A percentile compares a stretch with the other conserved stretches of the same genome.
phyloP scores from a whole-genome alignment of 371 early-diverging fungal species.

The Mucor mucedo region DNA sequence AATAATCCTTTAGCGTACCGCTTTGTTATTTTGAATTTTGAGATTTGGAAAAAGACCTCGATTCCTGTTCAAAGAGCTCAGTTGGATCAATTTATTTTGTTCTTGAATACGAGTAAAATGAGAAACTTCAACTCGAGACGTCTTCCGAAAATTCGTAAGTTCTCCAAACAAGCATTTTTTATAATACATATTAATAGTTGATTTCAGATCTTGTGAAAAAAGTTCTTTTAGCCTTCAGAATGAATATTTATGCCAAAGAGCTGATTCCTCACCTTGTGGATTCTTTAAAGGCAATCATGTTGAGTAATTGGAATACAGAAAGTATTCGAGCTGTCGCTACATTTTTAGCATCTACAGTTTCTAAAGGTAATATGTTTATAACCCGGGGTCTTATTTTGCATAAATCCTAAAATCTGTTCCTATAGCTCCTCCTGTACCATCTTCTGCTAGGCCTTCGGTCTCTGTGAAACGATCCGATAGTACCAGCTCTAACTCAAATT shows the following conservation, averaged over 20 bases:
- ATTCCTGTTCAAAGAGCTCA: slow-evolving; percentile 66
- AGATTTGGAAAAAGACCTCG: slow-evolving; percentile 71
- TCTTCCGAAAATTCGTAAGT: slow-evolving; percentile 67
- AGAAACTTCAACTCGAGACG: slow-evolving; percentile 65
- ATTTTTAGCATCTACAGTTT: slow-evolving; percentile 70
- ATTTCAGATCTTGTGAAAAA: slow-evolving; percentile 64
- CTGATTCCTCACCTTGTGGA: slow-evolving; percentile 60
- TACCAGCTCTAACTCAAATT: slow-evolving; percentile 9
- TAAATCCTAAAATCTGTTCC: background rate
- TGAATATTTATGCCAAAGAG: slow-evolving; percentile 63
- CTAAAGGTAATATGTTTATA: slow-evolving; percentile 50
- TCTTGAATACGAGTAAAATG: slow-evolving; percentile 63
- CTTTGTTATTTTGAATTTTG: slow-evolving; percentile 72
- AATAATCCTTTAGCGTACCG: slow-evolving; percentile 72
- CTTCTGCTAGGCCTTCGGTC: background rate
- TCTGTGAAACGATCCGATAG: slow-evolving; percentile 22
- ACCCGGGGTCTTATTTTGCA: background rate
- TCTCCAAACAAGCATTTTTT: background rate
- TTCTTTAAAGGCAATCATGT: slow-evolving; percentile 61
- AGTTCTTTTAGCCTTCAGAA: slow-evolving; percentile 64
- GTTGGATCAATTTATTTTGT: slow-evolving; percentile 67
- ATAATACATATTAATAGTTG: background rate
- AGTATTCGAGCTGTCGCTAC: slow-evolving; percentile 69
- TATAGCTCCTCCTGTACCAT: slow-evolving; percentile 1
- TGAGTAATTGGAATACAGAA: slow-evolving; percentile 69